phyloP scores from a whole-genome alignment of 2,329 filamentous ascomycete genomes.

The Colletotrichum sp. region DNA sequence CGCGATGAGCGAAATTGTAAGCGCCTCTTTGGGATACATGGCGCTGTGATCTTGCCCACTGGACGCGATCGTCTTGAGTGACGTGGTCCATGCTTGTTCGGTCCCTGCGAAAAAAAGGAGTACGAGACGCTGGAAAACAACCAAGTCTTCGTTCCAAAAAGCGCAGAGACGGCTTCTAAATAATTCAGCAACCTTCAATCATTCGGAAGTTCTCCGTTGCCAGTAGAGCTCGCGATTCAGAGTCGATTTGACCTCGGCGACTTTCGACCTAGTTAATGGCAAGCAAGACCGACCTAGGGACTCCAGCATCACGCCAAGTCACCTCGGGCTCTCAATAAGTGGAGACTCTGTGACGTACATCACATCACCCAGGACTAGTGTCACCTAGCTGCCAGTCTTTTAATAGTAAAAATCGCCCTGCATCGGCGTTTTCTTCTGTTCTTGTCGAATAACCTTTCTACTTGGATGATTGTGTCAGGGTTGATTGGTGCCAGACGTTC shows the following conservation, averaged over 20 bases:
- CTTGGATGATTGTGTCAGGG: neutral
- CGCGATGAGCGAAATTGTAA: slow-evolving; percentile 16
- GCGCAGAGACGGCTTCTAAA: neutral
- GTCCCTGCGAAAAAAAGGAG: neutral
- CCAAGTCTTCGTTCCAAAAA: neutral
- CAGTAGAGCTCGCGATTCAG: neutral
- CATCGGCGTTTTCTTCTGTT: neutral
- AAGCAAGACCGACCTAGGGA: neutral
- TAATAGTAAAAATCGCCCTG: neutral
- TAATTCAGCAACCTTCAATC: rapidly evolving
- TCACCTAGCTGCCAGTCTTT: neutral
- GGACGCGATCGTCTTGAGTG: neutral
- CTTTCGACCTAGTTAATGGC: neutral
- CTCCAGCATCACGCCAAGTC: neutral
- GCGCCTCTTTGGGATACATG: slow-evolving; percentile 20
- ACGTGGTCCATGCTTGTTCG: neutral
- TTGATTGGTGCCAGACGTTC: rapidly evolving
- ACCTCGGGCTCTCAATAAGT: neutral
- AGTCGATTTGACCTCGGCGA: neutral
- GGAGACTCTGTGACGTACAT: neutral
- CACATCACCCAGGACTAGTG: neutral
- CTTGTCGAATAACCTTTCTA: neutral
- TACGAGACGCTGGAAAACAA: rapidly evolving
- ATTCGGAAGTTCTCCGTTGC: neutral
- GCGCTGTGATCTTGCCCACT: neutral